Conservation (phyloP, 371 early-diverging fungal genomes). For the Mucor plumbeus region DNA sequence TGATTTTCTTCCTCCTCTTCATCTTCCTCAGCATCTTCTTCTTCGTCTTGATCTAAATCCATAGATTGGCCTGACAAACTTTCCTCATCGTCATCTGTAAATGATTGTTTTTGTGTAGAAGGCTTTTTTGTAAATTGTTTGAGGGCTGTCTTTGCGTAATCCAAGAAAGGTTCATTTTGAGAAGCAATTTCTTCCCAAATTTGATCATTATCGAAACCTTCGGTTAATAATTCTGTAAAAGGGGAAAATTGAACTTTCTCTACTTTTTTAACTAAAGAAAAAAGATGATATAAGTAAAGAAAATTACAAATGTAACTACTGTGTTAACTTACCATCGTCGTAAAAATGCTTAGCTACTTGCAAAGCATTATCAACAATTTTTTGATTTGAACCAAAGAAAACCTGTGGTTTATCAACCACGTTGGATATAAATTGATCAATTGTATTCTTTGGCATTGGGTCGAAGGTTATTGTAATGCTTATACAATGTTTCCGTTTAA, state of each 20-base stretch:
- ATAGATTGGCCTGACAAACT: constrained; percentile 30
- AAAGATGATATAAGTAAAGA: background rate
- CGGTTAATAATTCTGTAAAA: constrained; percentile 65
- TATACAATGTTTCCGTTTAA: background rate
- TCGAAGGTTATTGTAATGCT: background rate
- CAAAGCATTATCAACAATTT: constrained; percentile 43
- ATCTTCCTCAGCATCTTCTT: constrained; percentile 25
- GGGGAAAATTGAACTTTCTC: constrained; percentile 56
- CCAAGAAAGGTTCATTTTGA: constrained; percentile 83
- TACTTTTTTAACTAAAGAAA: constrained; percentile 48
- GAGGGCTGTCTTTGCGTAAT: constrained; percentile 58
- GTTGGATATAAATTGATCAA: constrained; percentile 38
- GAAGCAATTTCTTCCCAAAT: constrained; percentile 93
- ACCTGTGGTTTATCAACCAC: constrained; percentile 57
- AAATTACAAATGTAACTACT: no score
- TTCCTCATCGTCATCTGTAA: constrained; percentile 20
- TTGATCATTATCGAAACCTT: constrained; percentile 87
- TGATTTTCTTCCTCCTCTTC: constrained; percentile 32
- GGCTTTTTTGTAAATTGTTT: constrained; percentile 40
- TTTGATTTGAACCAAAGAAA: constrained; percentile 51
- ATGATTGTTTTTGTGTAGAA: background rate
- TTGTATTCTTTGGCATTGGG: constrained; percentile 10
- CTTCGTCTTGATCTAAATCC: constrained; percentile 45
- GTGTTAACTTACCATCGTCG: constrained; percentile 50
- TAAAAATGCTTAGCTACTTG: constrained; percentile 57